phyloP scores from a whole-genome alignment of 495 filamentous ascomycete genomes.

The Hypoxylon subgilvum region DNA sequence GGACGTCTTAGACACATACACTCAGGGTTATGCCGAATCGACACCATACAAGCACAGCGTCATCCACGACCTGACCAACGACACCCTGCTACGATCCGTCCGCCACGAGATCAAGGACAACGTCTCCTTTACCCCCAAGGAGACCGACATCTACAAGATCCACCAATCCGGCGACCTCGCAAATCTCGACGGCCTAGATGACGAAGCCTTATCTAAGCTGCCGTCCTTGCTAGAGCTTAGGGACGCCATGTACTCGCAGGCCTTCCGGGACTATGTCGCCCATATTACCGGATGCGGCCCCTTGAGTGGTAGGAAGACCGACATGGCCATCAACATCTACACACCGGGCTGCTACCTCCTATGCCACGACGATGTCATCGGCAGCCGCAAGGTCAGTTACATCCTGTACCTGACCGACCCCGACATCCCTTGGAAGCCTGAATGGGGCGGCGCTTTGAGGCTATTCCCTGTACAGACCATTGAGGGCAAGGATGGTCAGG shows the following conservation, averaged over 20 bases:
- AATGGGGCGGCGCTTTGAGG: slow-evolving; percentile 93
- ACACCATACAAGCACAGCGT: slow-evolving; percentile 90
- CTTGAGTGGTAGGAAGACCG: slow-evolving; percentile 91
- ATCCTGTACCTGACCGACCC: slow-evolving; percentile 96
- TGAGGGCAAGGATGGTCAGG: slow-evolving; percentile 69
- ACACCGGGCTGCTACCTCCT: slow-evolving; percentile 93
- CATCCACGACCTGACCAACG: slow-evolving; percentile 77
- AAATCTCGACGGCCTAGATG: slow-evolving; percentile 91
- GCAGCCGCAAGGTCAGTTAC: slow-evolving; percentile 88
- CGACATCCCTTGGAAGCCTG: slow-evolving; percentile 84
- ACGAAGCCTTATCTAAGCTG: slow-evolving; percentile 77
- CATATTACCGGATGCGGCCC: slow-evolving; percentile 82
- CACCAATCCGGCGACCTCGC: slow-evolving; percentile 97
- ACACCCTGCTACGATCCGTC: slow-evolving; percentile 80
- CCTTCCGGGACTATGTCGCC: slow-evolving; percentile 87
- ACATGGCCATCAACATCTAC: slow-evolving; percentile 99
- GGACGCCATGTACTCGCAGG: slow-evolving; percentile 88
- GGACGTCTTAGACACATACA: slow-evolving; percentile 69
- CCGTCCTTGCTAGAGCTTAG: slow-evolving; percentile 85
- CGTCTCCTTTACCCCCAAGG: slow-evolving; percentile 95
- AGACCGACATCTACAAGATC: slow-evolving; percentile 99
- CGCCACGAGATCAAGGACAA: slow-evolving; percentile 86
- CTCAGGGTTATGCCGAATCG: slow-evolving; percentile 71
- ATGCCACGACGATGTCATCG: slow-evolving; percentile 98
- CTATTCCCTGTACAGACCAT: slow-evolving; percentile 77